A percentile compares a stretch with the other conserved stretches of the same genome.
These are phyloP conservation scores for Scedosporium aurantiacum DNA, from an alignment of 2,329 filamentous ascomycete genomes.

Conservation along the genomic window DNA sequence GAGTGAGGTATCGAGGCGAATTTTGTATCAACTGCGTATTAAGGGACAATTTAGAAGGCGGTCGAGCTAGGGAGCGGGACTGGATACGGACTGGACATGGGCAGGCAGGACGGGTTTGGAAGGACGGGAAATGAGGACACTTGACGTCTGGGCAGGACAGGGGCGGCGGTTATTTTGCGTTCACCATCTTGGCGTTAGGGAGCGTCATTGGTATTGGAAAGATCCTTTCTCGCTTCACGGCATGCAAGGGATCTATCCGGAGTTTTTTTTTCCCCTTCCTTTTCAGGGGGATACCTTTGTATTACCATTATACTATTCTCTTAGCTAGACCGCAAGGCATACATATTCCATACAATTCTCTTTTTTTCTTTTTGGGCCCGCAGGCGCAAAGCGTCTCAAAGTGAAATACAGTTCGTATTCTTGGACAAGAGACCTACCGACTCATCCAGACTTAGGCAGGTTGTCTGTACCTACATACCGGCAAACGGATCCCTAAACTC, in stretches of 20 bases:
- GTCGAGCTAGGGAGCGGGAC: neutral
- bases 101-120: neutral
- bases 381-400: neutral
- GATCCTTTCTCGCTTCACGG: neutral
- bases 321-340: too few relatives aligned
- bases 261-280: neutral
- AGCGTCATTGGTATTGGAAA: too few relatives aligned
- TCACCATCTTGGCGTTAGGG: too few relatives aligned
- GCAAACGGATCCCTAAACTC: conserved; percentile 57
- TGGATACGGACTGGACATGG: neutral
- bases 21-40: neutral
- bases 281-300: neutral
- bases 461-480: conserved; percentile 22
- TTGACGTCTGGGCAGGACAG: too few relatives aligned
- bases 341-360: neutral
- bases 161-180: too few relatives aligned
- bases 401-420: neutral
- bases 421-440: neutral
- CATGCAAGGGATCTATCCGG: neutral
- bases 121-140: too few relatives aligned
- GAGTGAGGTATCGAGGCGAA: neutral
- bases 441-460: neutral
- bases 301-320: neutral
- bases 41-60: neutral
- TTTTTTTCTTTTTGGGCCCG: neutral